Conservation (phyloP, 768 basidiomycete species). For the Hypholoma sublateritium region DNA sequence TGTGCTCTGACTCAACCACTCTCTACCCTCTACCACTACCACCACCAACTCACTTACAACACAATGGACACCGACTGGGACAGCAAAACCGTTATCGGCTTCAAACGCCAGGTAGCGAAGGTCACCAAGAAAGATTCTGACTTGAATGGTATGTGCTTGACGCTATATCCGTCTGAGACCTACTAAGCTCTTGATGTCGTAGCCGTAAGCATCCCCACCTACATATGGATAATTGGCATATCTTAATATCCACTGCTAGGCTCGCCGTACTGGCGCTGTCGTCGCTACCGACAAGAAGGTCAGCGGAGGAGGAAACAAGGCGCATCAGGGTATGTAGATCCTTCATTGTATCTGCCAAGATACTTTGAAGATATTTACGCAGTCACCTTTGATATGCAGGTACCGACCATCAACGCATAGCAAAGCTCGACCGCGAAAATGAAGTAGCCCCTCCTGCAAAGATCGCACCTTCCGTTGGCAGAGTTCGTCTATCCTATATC, state of each 20-base stretch:
- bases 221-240: too few relatives aligned
- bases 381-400: constrained; percentile 39
- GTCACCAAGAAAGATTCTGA: constrained; percentile 62
- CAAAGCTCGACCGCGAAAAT: constrained; percentile 92
- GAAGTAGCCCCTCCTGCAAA: constrained; percentile 92
- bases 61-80: constrained; percentile 70
- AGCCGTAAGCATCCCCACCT: constrained; percentile 51
- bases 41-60: constrained; percentile 21
- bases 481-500: constrained; percentile 38
- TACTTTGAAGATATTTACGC: background rate
- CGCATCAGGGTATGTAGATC: constrained; percentile 54
- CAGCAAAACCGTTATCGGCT: constrained; percentile 69
- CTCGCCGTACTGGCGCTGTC: constrained; percentile 72
- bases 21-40: constrained; percentile 17
- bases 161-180: background rate
- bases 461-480: constrained; percentile 69
- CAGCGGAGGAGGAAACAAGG: constrained; percentile 70
- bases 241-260: constrained; percentile 39
- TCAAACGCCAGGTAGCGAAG: constrained; percentile 59
- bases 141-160: constrained; percentile 45
- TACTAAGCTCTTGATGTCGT: constrained; percentile 5
- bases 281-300: constrained; percentile 85
- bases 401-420: constrained; percentile 91
- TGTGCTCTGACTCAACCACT: constrained; percentile 11
- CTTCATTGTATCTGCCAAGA: background rate